Evolutionary conservation across 2,329 filamentous ascomycete genomes (phyloP).

Genomic region (Hypoxylon sp.): DNA sequence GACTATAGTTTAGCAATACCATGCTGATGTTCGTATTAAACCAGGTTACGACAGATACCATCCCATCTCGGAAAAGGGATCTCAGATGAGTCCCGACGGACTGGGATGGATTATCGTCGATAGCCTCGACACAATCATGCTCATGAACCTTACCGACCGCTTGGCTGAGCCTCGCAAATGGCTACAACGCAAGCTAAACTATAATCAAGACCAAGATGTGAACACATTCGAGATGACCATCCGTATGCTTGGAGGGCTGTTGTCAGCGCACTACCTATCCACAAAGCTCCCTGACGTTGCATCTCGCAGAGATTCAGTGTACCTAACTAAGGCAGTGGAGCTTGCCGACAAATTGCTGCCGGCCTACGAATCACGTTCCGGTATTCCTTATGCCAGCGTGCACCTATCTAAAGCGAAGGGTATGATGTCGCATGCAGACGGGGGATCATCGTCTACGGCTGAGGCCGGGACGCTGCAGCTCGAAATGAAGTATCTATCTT

Average conservation of each 20-base stretch:
- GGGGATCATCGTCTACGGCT: constrained; percentile 89
- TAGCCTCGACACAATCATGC: constrained; percentile 92
- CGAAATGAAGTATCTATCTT: constrained; percentile 97
- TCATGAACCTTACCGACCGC: constrained; percentile 93
- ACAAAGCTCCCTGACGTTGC: no score
- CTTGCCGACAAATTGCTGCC: constrained; percentile 86
- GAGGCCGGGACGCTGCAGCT: constrained; percentile 92
- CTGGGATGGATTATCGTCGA: constrained; percentile 98
- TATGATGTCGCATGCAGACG: constrained; percentile 76
- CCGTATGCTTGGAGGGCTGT: constrained; percentile 90
- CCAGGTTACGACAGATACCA: no score
- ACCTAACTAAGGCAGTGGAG: constrained; percentile 92
- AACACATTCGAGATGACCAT: constrained; percentile 98
- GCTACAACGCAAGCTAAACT: constrained; percentile 72
- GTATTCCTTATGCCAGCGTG: constrained; percentile 89
- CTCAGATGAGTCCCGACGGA: constrained; percentile 86
- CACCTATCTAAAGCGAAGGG: constrained; percentile 75
- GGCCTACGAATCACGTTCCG: constrained; percentile 87
- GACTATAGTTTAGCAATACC: no score
- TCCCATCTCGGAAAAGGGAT: constrained; percentile 59
- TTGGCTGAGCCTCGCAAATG: constrained; percentile 74
- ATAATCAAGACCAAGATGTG: constrained; percentile 92
- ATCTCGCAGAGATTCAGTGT: constrained; percentile 63
- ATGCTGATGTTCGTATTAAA: no score
- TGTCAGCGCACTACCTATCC: constrained; percentile 71